Percentiles rank a stretch among this genome's conserved stretches.
Conservation (phyloP, 495 filamentous ascomycete genomes). For the Cudoniella acicularis region DNA sequence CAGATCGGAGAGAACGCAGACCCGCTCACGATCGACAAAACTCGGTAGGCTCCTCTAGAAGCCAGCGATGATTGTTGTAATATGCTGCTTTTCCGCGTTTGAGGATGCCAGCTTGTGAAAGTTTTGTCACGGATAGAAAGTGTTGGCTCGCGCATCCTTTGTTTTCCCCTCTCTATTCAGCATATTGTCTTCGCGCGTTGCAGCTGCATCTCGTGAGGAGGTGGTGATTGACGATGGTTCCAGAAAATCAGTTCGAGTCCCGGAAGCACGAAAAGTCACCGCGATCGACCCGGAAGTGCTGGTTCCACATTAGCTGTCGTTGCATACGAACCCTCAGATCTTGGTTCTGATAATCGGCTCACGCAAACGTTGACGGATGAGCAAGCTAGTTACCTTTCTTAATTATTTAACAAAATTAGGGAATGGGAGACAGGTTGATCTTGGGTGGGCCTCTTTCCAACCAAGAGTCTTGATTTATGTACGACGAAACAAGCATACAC, state of each 20-base stretch:
- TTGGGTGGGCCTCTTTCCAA: background rate
- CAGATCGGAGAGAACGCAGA: constrained; percentile 27
- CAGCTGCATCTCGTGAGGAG: background rate
- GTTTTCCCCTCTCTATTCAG: constrained; percentile 2
- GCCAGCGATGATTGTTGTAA: constrained; percentile 30
- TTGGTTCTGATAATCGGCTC: constrained; percentile 5
- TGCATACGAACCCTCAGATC: constrained; percentile 6
- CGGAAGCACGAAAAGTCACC: constrained; percentile 2
- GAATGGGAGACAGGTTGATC: background rate
- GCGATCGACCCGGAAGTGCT: constrained; percentile 9
- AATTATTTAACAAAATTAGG: constrained; percentile 3
- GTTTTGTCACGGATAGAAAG: constrained; percentile 20
- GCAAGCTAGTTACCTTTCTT: constrained; percentile 25
- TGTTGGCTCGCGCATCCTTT: constrained; percentile 23
- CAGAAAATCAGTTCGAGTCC: constrained; percentile 17
- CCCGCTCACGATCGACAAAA: constrained; percentile 44
- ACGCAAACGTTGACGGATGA: constrained; percentile 17
- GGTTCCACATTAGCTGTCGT: constrained; percentile 15
- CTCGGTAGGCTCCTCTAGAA: constrained; percentile 31
- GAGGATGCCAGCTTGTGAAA: constrained; percentile 17
- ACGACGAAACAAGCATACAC: constrained; percentile 10
- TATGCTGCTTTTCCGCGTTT: constrained; percentile 27
- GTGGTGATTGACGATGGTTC: constrained; percentile 18
- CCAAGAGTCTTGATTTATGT: constrained; percentile 4
- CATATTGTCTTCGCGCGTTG: constrained; percentile 13